phyloP scores from a whole-genome alignment of 2,329 filamentous ascomycete genomes.

The Fusarium praegraminearum region DNA sequence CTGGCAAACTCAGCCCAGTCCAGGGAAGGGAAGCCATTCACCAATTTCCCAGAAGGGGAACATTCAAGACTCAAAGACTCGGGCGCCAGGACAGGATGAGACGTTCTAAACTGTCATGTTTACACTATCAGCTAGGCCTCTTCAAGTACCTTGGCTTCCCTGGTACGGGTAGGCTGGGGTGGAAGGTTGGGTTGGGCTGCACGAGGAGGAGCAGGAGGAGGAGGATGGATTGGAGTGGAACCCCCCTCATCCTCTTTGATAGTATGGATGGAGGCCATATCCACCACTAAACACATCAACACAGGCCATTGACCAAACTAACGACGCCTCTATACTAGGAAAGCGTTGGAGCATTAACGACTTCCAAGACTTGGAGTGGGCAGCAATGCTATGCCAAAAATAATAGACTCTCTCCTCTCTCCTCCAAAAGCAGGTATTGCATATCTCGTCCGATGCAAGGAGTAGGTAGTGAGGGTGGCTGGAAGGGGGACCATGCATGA shows the following conservation, averaged over 20 bases:
- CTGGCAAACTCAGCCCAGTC: slow-evolving; percentile 12
- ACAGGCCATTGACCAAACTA: slow-evolving; percentile 25
- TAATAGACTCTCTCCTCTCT: slow-evolving; percentile 1
- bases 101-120: slow-evolving; percentile 25
- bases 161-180: background rate
- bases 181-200: slow-evolving; percentile 41
- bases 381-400: slow-evolving; percentile 2
- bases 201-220: slow-evolving; percentile 6
- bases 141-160: background rate
- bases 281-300: slow-evolving; percentile 17
- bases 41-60: slow-evolving; percentile 30
- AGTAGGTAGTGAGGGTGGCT: slow-evolving; percentile 26
- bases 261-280: background rate
- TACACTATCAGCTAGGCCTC: background rate
- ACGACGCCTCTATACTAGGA: slow-evolving; percentile 14
- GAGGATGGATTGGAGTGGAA: slow-evolving; percentile 25
- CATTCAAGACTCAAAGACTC: slow-evolving; percentile 41
- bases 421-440: background rate
- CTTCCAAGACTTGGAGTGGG: slow-evolving; percentile 14
- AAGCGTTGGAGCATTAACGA: slow-evolving; percentile 17
- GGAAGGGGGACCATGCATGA: slow-evolving; percentile 31
- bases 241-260: slow-evolving; percentile 16
- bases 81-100: slow-evolving; percentile 49
- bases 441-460: slow-evolving; percentile 37
- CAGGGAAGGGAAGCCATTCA: slow-evolving; percentile 23